Percentiles rank a stretch among this genome's conserved stretches.
Evolutionary conservation across 2,329 filamentous ascomycete species (phyloP).

Genomic region (Penicillium glabrum): DNA sequence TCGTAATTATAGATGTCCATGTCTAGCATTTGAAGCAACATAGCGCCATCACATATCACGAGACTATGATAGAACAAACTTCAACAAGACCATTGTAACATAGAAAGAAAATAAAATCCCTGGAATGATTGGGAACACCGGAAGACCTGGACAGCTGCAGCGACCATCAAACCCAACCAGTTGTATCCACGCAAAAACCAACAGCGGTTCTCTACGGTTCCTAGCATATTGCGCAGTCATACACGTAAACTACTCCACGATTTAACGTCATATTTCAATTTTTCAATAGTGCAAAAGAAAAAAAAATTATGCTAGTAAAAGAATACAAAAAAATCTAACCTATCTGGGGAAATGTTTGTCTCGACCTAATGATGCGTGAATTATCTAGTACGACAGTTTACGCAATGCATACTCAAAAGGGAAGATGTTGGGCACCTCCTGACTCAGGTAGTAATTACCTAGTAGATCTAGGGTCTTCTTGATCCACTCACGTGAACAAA

Average conservation of each 20-base stretch:
- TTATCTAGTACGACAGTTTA: not conserved
- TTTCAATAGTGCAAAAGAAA: not conserved
- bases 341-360: not conserved
- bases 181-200: not conserved
- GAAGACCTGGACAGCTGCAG: not conserved
- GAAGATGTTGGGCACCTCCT: not conserved
- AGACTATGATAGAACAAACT: not conserved
- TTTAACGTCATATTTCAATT: not conserved
- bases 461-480: not conserved
- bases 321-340: not conserved
- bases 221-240: not conserved
- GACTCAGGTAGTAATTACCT: not conserved
- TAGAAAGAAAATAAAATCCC: not conserved
- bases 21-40: not conserved
- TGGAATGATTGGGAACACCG: not conserved
- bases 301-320: not conserved
- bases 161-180: not conserved
- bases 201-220: not conserved
- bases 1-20: not conserved
- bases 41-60: not conserved
- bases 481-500: not conserved
- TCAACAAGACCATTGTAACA: not conserved
- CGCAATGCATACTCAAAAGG: not conserved
- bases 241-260: not conserved
- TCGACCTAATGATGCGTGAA: not conserved